phyloP scores from a whole-genome alignment of 495 filamentous ascomycete genomes.

The Apodospora peruviana region DNA sequence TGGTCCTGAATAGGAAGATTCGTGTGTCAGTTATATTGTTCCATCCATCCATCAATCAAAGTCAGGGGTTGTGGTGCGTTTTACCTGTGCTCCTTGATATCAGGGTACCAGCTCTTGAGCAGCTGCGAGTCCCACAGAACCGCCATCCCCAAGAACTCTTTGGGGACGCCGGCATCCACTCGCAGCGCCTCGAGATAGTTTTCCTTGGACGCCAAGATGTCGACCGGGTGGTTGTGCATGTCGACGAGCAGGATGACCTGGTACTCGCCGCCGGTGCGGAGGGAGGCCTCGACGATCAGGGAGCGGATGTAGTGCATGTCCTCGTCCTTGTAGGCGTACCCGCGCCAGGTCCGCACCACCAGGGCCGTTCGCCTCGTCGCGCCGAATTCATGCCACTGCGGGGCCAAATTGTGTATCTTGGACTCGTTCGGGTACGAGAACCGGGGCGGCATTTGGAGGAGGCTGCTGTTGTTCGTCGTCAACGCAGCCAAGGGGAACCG shows the following conservation, averaged over 20 bases:
- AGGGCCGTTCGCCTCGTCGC: constrained; percentile 30
- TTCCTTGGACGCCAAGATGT: constrained; percentile 47
- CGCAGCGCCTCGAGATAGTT: constrained; percentile 44
- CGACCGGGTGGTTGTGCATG: constrained; percentile 45
- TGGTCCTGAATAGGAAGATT: constrained; percentile 25
- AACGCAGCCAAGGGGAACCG: constrained; percentile 44
- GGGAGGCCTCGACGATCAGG: constrained; percentile 48
- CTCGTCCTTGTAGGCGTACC: constrained; percentile 35
- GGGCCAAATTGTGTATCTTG: constrained; percentile 17
- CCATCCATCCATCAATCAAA: neutral
- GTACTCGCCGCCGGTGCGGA: constrained; percentile 53
- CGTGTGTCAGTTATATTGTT: neutral
- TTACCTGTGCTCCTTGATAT: constrained; percentile 29
- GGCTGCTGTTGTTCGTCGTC: constrained; percentile 19
- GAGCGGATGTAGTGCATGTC: constrained; percentile 46
- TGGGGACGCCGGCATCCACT: constrained; percentile 43
- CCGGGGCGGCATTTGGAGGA: too few relatives aligned
- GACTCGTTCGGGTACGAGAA: constrained; percentile 17
- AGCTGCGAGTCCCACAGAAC: constrained; percentile 50
- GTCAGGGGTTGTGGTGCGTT: neutral
- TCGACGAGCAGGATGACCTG: constrained; percentile 55
- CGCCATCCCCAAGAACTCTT: constrained; percentile 50
- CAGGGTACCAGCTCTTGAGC: constrained; percentile 35
- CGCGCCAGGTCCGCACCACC: constrained; percentile 37
- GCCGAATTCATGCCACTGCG: constrained; percentile 27